Evolutionary conservation across 2,329 filamentous ascomycete species (phyloP), one percentile per base, ranked within the genome.

Genomic region (Pyrenochaeta sp.): DNA sequence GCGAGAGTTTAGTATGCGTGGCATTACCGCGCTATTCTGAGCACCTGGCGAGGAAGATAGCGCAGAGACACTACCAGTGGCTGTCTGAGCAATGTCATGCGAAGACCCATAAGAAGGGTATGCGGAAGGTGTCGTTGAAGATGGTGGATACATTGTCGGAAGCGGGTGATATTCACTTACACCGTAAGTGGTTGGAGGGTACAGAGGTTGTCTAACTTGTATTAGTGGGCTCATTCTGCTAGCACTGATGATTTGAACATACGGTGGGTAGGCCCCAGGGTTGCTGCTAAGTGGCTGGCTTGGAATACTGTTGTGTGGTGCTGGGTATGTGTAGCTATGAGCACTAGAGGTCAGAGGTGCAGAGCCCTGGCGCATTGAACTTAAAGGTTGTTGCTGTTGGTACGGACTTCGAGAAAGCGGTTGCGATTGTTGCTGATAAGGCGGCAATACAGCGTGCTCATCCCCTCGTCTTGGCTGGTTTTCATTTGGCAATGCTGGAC

Each of bases 1-100:
- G 61, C 90, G 85, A 64, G 87, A 88, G 73, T 90, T 89, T 15
- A 92, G 83, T 14, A 92, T 86, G 54, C 90, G 83, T 14, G 69
- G 73, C 67, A 67, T 69, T 9, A 72, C 64, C 23, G 64, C 58
- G 52, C 54, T 68, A 30, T 55, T 56, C 48, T 69, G 68, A 20
- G 56, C 61, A 10, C 54, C 54, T 32, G 71, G 68, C 7, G 65
- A 68, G 14, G 70, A 65, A 17, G 68, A 63, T n/a, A 72, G 61
- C 11, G 67, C 63, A 30, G 69, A 56, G 20, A 69, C 52, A 14
- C 55, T 41, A 14, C 60, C 63, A 23, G 53, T 36, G 15, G 56
- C 54, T 49, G 62, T 60, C 14, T 65, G 57, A 7, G 65, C 57
- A 39, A 68, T 51, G 20, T 56, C 60, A n/a, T 65, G 57, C 39